Base-by-base conservation (phyloP, 2,329 filamentous ascomycete species). In the Fusarium sp. region DNA sequence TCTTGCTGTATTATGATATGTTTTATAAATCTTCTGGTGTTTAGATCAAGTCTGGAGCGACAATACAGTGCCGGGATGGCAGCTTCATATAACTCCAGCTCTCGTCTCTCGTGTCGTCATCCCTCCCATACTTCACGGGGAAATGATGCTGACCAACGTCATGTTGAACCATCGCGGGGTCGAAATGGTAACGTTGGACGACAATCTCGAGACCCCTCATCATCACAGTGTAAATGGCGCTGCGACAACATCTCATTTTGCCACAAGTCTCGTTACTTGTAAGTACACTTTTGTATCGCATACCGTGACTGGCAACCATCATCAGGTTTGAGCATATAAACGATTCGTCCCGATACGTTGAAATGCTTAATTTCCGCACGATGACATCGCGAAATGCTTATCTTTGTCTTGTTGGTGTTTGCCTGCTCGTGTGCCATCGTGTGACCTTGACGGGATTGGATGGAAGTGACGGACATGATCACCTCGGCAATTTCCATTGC, bases 61-160 rank as follows among this genome's bases (percentile, higher is more conserved):
- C 8, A 11, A 0, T 35, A 7, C 31, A 24, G 22, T 24, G 31
- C 22, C 18, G 48, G 56, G 48, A 20, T 28, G 35, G 22, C 17
- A 35, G 49, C 67, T 69, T 74, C 54, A 78, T 77, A 78, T 78
- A 78, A 24, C 41, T 61, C 22, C 6, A 28, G 56, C 49, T 49
- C 26, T 58, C 41, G 20, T 49, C 45, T 22, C 41, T 14, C 11
- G 47, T 63, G 68, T 73, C 75, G 74, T 78, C 77, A 78, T 72
- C 48, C 44, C 47, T 52, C 60, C 35, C 51, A 55, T 54, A 52
- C 63, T 58, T 60, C 52, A 58, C 55, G 31, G 57, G 59, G 26
- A 52, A 39, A 72, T 79, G 77, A 79, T 79, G 77, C 69, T 72
- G 38, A 61, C 45, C 59, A 72, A 79, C 77, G 77, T 79, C 77